Base-by-base conservation (phyloP, 2,329 filamentous ascomycete genomes). In the Diaporthe destruens region DNA sequence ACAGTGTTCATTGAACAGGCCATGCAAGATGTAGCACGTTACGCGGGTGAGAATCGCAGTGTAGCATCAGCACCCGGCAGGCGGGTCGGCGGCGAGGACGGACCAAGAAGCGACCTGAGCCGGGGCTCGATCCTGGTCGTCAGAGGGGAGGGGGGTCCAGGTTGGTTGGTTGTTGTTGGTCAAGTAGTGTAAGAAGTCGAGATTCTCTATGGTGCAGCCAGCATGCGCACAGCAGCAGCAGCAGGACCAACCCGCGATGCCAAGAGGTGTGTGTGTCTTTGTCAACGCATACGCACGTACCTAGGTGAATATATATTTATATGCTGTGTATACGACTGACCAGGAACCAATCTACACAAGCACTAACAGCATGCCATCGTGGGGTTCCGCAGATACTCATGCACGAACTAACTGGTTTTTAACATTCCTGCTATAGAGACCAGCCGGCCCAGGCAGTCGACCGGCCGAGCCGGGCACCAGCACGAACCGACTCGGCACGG, bases 401-500 rank as follows among this genome's bases (percentile, higher is more conserved):
- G 59, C 59, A 63, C 25, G 23, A 29, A 23, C 20, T 20, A 34
- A 23, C 25, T 65, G 9, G 36, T 2, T 39, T 39, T 39, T 12
- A 51, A 42, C 14, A 5, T 14, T 42, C 51, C 39, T 36, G 29
- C 29, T n/a, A 20, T 18, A 65, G 29, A 32, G 44, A 51, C 14
- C 6, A 36, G 6, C 44, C 61, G 61, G 44, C 61, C 44, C 44
- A 65, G 32, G 20, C 16, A 8, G n/a, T 25, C 29, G 44, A 51
- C 61, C 61, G 61, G 20, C 25, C 32, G 7, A 51, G 18, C 61
- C 61, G 61, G 61, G 29, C 44, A 9, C 44, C 6, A 49, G 11
- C 11, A 12, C 44, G 61, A 65, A 29, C 61, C 61, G 61, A 65
- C 61, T 65, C 61, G 61, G 61, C 61, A 65, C 61, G 44, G 61